These are phyloP conservation scores for Xylariaceae sp. DNA, from an alignment of 2,329 filamentous ascomycete genomes.

Conservation along the genomic window DNA sequence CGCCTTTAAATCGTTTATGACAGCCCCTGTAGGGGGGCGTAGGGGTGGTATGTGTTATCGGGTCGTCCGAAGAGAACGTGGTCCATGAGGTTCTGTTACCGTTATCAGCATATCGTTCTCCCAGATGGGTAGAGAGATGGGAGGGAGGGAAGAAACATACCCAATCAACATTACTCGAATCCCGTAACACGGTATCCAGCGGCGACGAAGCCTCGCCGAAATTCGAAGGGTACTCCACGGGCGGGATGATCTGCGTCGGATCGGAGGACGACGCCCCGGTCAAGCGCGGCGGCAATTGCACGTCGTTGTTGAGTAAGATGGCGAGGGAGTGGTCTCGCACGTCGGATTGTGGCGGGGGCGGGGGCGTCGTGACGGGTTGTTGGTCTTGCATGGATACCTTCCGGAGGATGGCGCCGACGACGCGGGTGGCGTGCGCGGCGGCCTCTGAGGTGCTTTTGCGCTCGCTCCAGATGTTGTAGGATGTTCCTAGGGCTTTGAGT, in stretches of 20 bases:
- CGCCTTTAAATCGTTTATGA: neutral
- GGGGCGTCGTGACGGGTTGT: slow-evolving; percentile 15
- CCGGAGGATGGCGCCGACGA: slow-evolving; percentile 40
- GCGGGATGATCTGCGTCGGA: slow-evolving; percentile 22
- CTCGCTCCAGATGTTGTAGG: slow-evolving; percentile 41
- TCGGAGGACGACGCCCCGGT: slow-evolving; percentile 22
- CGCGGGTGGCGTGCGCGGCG: slow-evolving; percentile 39
- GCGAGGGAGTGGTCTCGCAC: slow-evolving; percentile 31
- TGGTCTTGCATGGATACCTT: slow-evolving; percentile 33
- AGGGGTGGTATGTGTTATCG: slow-evolving; percentile 23
- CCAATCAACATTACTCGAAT: slow-evolving; percentile 37
- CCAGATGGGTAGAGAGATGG: neutral
- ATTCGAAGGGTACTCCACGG: slow-evolving; percentile 28
- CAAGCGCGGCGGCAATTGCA: slow-evolving; percentile 21
- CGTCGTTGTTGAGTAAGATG: slow-evolving; percentile 32
- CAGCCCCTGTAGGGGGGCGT: neutral
- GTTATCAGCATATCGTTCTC: slow-evolving; percentile 12
- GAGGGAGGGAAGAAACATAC: slow-evolving; percentile 26
- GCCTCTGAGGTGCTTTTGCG: slow-evolving; percentile 37
- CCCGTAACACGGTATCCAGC: slow-evolving; percentile 36
- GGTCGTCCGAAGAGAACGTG: slow-evolving; percentile 28
- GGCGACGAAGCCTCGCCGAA: slow-evolving; percentile 32
- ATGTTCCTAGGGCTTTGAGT: slow-evolving; percentile 35
- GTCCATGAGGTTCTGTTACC: slow-evolving; percentile 26
- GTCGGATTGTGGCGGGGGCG: slow-evolving; percentile 26